phyloP scores from a whole-genome alignment of 129 eudicot species.

The Gnaphalium uliginosum region DNA sequence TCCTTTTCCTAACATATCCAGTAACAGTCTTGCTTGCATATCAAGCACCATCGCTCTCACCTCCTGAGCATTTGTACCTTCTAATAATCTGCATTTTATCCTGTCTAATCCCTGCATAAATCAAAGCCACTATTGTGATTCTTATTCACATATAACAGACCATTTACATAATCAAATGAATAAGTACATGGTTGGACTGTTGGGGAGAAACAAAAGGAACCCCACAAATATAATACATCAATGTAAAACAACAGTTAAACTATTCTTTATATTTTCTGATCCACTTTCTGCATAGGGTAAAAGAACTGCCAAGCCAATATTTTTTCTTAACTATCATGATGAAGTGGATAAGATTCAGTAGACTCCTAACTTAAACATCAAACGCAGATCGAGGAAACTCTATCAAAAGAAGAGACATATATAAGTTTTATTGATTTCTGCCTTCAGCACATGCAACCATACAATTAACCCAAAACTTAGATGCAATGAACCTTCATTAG shows the following conservation, averaged over 20 bases:
- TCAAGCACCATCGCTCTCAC: slow-evolving; percentile 99
- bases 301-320: too few relatives aligned
- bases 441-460: too few relatives aligned
- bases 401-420: too few relatives aligned
- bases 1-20: slow-evolving; percentile 98
- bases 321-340: too few relatives aligned
- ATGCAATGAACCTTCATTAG: too few relatives aligned
- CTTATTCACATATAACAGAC: neutral
- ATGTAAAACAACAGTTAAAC: neutral
- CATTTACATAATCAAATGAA: neutral
- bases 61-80: slow-evolving; percentile 96
- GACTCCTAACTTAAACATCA: too few relatives aligned
- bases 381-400: too few relatives aligned
- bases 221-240: neutral
- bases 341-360: too few relatives aligned
- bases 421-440: too few relatives aligned
- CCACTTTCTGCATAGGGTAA: too few relatives aligned
- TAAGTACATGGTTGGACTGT: neutral
- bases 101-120: slow-evolving; percentile 85
- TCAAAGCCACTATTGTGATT: slow-evolving; percentile 21
- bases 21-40: slow-evolving; percentile 94
- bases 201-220: neutral
- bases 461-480: too few relatives aligned
- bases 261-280: too few relatives aligned
- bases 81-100: slow-evolving; percentile 93